Evolutionary conservation across 768 basidiomycete species (phyloP).

Genomic region (Boletus insuetus): DNA sequence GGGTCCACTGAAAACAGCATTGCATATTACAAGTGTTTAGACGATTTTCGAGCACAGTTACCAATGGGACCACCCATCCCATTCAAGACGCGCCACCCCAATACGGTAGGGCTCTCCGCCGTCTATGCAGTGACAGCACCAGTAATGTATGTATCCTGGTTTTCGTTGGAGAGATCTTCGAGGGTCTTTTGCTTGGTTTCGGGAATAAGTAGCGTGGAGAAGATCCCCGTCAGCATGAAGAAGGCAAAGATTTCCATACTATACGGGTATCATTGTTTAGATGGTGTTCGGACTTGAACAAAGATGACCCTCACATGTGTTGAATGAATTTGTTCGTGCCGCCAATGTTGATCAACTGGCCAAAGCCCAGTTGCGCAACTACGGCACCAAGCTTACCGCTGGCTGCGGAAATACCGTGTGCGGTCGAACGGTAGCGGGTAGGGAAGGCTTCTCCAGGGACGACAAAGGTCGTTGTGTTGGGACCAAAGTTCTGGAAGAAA

Average conservation of each 20-base stretch:
- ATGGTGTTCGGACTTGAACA: neutral
- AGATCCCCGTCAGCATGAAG: conserved; percentile 84
- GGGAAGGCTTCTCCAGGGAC: conserved; percentile 85
- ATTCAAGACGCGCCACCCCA: neutral
- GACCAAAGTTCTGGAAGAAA: conserved; percentile 90
- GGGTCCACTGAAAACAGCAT: neutral
- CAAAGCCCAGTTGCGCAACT: conserved; percentile 76
- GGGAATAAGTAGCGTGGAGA: conserved; percentile 76
- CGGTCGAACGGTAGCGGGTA: conserved; percentile 84
- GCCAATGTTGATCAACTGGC: conserved; percentile 63
- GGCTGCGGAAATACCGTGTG: conserved; percentile 82
- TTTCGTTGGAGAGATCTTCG: conserved; percentile 74
- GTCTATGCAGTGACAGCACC: conserved; percentile 15
- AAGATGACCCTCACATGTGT: conserved; percentile 55
- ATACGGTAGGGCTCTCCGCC: neutral
- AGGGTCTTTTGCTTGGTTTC: conserved; percentile 70
- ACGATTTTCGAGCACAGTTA: neutral
- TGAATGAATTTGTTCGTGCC: conserved; percentile 59
- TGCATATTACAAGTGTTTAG: conserved; percentile 8
- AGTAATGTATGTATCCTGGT: conserved; percentile 57
- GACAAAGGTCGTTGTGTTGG: conserved; percentile 77
- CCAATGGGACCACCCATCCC: neutral
- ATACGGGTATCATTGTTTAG: conserved; percentile 1
- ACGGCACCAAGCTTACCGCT: conserved; percentile 83
- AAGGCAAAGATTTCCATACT: conserved; percentile 79